Percentiles rank a stretch among this genome's conserved stretches.
These are phyloP conservation scores for Xylariaceae sp. DNA, from an alignment of 2,329 filamentous ascomycete species.

Conservation along the genomic window DNA sequence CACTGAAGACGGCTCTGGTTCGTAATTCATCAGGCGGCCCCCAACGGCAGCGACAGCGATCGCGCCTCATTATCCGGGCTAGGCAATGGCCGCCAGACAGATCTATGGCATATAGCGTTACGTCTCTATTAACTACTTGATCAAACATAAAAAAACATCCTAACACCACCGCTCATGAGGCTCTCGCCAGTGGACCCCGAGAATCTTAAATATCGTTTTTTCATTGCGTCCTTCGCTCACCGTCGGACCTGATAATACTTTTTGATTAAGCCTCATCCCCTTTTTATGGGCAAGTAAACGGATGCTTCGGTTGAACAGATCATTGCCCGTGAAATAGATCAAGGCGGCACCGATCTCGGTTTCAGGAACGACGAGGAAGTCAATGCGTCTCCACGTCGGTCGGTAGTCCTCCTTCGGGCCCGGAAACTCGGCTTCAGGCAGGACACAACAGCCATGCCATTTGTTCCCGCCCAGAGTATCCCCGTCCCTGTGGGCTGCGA, in stretches of 20 bases:
- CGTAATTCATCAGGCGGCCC: too few relatives aligned
- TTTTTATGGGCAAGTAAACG: constrained; percentile 75
- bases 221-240: constrained; percentile 67
- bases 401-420: constrained; percentile 23
- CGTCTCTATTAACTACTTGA: too few relatives aligned
- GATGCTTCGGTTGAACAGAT: constrained; percentile 89
- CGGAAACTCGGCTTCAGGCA: constrained; percentile 44
- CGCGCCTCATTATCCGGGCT: too few relatives aligned
- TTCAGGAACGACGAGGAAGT: constrained; percentile 78
- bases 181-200: constrained; percentile 82
- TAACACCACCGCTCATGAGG: constrained; percentile 73
- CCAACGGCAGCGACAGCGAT: too few relatives aligned
- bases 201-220: constrained; percentile 71
- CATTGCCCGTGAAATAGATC: constrained; percentile 94
- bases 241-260: constrained; percentile 70
- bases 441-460: constrained; percentile 81
- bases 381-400: constrained; percentile 72
- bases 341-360: constrained; percentile 77
- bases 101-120: too few relatives aligned
- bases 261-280: constrained; percentile 80
- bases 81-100: too few relatives aligned
- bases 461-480: constrained; percentile 58
- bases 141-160: too few relatives aligned
- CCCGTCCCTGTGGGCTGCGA: constrained; percentile 54
- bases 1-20: too few relatives aligned